These are phyloP conservation scores for Elongisporangium anandrum DNA, from an alignment of 352 stramenopile genomes.

Conservation along the genomic window DNA sequence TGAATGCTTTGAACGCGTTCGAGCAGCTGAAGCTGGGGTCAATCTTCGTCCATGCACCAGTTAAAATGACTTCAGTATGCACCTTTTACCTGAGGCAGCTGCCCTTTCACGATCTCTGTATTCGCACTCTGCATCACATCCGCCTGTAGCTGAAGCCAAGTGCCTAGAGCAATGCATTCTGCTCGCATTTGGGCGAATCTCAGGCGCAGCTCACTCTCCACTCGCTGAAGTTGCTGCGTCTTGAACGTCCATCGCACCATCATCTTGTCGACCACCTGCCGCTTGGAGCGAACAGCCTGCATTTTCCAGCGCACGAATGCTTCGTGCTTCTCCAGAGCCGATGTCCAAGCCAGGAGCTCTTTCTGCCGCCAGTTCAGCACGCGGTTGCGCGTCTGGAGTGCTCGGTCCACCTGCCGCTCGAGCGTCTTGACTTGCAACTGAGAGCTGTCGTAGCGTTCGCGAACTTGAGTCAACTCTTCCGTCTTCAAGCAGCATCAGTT, in stretches of 20 bases:
- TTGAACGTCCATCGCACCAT: background rate
- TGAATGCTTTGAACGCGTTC: conserved; percentile 6
- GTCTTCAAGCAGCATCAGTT: too few species aligned
- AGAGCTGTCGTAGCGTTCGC: conserved; percentile 3
- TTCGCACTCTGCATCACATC: background rate
- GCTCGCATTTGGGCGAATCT: background rate
- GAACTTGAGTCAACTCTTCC: conserved; percentile 18
- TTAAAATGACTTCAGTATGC: background rate
- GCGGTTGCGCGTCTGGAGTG: conserved; percentile 27
- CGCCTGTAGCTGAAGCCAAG: background rate
- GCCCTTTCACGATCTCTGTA: conserved; percentile 9
- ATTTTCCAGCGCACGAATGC: background rate
- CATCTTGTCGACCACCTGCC: background rate
- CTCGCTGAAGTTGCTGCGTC: background rate
- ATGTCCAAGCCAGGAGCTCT: background rate
- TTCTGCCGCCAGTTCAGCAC: conserved; percentile 25
- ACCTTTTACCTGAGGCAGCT: conserved; percentile 9
- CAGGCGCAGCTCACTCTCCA: background rate
- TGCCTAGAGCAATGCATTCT: background rate
- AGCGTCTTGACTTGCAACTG: conserved; percentile 16
- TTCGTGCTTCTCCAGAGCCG: background rate
- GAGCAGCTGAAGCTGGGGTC: background rate
- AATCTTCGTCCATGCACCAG: too few species aligned
- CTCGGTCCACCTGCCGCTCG: conserved; percentile 11
- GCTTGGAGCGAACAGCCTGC: background rate